phyloP scores from a whole-genome alignment of 139 green algal genomes.

The Chlorella sp. region DNA sequence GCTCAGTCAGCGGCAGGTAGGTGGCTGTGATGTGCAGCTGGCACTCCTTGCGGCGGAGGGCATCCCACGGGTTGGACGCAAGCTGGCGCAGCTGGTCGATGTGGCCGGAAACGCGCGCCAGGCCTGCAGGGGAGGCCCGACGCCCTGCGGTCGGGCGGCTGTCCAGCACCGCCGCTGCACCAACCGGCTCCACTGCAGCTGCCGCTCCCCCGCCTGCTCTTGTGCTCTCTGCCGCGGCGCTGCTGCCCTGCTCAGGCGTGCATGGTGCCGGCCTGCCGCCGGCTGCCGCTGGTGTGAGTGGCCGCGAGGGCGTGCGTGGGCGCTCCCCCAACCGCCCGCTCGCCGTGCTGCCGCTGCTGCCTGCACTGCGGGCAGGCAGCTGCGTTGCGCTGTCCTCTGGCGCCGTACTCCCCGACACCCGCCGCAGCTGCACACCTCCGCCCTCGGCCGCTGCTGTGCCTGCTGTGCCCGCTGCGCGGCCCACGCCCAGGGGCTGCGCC shows the following conservation, averaged over 20 bases:
- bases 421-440: background rate
- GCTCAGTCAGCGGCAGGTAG: background rate
- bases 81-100: background rate
- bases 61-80: background rate
- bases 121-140: too few species aligned
- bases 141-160: background rate
- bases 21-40: slow-evolving; percentile 25
- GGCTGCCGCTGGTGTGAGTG: too few species aligned
- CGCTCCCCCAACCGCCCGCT: background rate
- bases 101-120: background rate
- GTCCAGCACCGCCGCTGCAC: background rate
- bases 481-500: background rate
- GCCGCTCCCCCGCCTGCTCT: background rate
- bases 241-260: background rate
- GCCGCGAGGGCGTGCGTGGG: too few species aligned
- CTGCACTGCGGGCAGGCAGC: too few species aligned
- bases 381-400: too few species aligned
- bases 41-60: background rate
- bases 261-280: background rate
- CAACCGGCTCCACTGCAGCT: background rate
- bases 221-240: background rate
- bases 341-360: background rate
- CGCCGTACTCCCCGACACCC: too few species aligned
- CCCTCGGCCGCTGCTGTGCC: background rate
- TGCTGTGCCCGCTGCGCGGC: background rate